These are phyloP conservation scores for Kandelia obovata DNA, from an alignment of 345 rosid species.

Conservation along the genomic window DNA sequence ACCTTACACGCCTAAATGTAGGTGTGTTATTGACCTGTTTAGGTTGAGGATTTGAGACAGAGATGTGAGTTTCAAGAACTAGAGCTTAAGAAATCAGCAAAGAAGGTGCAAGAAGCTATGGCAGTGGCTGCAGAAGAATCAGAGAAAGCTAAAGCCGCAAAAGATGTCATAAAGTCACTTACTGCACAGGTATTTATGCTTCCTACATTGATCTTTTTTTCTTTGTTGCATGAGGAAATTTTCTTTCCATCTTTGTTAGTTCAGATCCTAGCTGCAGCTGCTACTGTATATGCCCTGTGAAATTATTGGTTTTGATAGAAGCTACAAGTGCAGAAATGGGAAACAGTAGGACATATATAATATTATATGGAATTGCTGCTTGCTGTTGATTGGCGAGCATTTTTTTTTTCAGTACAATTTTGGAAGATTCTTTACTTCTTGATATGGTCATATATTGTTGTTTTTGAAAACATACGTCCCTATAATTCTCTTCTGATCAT, in stretches of 20 bases:
- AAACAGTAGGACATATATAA: too few relatives aligned
- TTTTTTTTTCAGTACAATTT: too few relatives aligned
- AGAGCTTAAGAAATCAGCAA: conserved; percentile 76
- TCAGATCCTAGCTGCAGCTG: too few relatives aligned
- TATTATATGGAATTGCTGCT: too few relatives aligned
- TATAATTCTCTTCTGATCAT: conserved; percentile 1
- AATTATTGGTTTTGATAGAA: too few relatives aligned
- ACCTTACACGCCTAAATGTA: conserved; percentile 1
- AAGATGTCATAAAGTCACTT: conserved; percentile 91
- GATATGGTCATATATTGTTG: not conserved
- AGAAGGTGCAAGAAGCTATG: conserved; percentile 79
- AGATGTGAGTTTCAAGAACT: conserved; percentile 81
- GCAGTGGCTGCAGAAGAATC: conserved; percentile 73
- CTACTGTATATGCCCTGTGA: too few relatives aligned
- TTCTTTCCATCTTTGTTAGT: not conserved
- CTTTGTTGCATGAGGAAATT: not conserved
- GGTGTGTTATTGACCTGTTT: conserved; percentile 22
- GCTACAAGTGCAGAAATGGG: too few relatives aligned
- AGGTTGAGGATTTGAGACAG: conserved; percentile 75
- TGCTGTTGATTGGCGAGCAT: too few relatives aligned
- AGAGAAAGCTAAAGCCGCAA: conserved; percentile 79
- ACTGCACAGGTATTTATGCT: conserved; percentile 68
- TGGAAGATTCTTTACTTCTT: too few relatives aligned
- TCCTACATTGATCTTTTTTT: conserved; percentile 6
- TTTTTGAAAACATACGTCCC: not conserved